Percentiles rank a stretch among this genome's conserved stretches.
These are phyloP conservation scores for Lactuca sativa DNA, from an alignment of 129 eudicot species.

Conservation along the genomic window DNA sequence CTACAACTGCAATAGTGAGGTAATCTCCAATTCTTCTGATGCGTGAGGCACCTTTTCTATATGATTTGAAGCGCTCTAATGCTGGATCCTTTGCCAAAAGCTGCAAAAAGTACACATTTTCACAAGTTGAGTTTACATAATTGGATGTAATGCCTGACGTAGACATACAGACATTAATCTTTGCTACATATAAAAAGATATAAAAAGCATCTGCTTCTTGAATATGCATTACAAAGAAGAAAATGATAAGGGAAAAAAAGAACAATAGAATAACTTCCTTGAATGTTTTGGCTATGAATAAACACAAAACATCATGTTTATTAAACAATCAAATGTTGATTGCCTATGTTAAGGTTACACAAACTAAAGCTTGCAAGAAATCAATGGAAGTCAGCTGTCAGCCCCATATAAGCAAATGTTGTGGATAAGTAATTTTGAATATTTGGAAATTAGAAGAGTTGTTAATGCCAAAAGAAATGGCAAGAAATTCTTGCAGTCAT, in stretches of 20 bases:
- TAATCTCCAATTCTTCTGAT: constrained; percentile 73
- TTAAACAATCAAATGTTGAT: neutral
- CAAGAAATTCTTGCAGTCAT: neutral
- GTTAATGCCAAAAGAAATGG: neutral
- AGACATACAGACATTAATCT: too few relatives aligned
- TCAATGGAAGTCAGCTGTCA: neutral
- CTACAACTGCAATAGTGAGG: constrained; percentile 71
- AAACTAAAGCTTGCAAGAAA: neutral
- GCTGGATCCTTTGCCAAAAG: constrained; percentile 82
- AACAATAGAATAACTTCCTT: too few relatives aligned
- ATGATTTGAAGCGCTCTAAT: constrained; percentile 73
- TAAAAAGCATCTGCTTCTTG: too few relatives aligned
- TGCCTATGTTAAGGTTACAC: neutral
- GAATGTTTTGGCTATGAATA: neutral
- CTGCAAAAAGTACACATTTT: constrained; percentile 30
- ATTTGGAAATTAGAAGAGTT: neutral
- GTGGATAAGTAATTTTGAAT: too few relatives aligned
- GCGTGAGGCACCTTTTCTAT: constrained; percentile 54
- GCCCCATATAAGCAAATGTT: too few relatives aligned
- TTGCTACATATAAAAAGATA: too few relatives aligned
- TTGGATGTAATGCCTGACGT: too few relatives aligned
- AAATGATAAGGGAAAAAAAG: too few relatives aligned
- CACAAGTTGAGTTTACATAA: neutral
- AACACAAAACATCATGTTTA: too few relatives aligned
- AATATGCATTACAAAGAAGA: too few relatives aligned